These are phyloP conservation scores for Aspergillus niger DNA, from an alignment of 2,329 filamentous ascomycete species.

Conservation along the genomic window DNA sequence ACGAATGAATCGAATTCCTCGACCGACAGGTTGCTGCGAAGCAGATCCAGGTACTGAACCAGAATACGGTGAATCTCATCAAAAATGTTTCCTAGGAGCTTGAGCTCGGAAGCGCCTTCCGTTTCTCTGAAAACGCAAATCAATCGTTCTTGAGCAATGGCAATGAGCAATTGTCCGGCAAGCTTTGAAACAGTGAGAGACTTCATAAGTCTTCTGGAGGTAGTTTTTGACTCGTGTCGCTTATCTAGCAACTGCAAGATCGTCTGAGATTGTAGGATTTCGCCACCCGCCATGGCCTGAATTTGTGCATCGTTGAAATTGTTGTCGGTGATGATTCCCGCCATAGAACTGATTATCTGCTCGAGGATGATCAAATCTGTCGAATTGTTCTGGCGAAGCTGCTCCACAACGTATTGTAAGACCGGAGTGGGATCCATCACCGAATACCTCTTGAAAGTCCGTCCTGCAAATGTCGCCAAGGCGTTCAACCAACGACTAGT, in stretches of 20 bases:
- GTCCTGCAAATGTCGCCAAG: constrained; percentile 85
- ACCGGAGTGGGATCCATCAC: constrained; percentile 82
- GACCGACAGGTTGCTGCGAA: constrained; percentile 74
- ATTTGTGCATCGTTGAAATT: constrained; percentile 89
- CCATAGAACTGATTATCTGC: constrained; percentile 89
- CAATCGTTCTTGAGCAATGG: constrained; percentile 86
- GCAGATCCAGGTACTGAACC: constrained; percentile 83
- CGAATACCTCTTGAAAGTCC: constrained; percentile 82
- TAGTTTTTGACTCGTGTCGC: constrained; percentile 72
- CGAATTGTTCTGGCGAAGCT: constrained; percentile 78
- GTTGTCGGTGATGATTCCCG: constrained; percentile 81
- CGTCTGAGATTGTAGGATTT: constrained; percentile 75
- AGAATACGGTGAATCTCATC: constrained; percentile 88
- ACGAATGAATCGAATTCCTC: constrained; percentile 78
- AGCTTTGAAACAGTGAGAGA: constrained; percentile 76
- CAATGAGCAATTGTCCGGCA: constrained; percentile 80
- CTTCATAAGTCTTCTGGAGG: constrained; percentile 77
- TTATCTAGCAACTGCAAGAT: constrained; percentile 79
- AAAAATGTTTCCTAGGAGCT: constrained; percentile 81
- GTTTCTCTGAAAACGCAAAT: constrained; percentile 79
- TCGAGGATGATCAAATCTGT: constrained; percentile 90
- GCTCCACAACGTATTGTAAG: constrained; percentile 83
- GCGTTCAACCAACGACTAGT: constrained; percentile 92
- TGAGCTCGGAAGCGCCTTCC: constrained; percentile 70
- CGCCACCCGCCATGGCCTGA: constrained; percentile 83